Evolutionary conservation across 2,329 filamentous ascomycete genomes (phyloP).

Genomic region (Capronia epimyces): DNA sequence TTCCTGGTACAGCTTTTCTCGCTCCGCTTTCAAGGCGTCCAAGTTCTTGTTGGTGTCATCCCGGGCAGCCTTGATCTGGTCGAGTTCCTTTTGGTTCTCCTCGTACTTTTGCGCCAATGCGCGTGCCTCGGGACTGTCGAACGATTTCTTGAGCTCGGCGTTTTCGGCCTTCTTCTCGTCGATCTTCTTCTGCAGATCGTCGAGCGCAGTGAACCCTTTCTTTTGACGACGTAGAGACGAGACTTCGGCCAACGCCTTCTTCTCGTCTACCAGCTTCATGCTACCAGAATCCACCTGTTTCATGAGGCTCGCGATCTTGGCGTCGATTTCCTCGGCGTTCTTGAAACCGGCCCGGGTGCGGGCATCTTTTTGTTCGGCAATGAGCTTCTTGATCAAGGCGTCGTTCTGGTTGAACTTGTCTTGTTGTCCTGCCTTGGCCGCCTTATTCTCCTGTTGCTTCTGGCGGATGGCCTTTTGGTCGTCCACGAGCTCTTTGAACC

Average conservation of each 20-base stretch:
- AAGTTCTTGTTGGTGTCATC: conserved; percentile 86
- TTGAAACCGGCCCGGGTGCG: conserved; percentile 79
- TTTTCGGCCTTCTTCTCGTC: conserved; percentile 82
- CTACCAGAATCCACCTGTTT: conserved; percentile 79
- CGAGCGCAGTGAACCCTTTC: conserved; percentile 84
- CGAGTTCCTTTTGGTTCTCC: conserved; percentile 79
- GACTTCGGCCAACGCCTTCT: conserved; percentile 82
- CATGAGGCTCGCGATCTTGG: conserved; percentile 72
- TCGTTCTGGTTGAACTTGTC: conserved; percentile 92
- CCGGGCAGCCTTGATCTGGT: conserved; percentile 85
- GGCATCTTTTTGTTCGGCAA: conserved; percentile 80
- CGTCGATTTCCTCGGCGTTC: conserved; percentile 79
- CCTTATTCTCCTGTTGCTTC: conserved; percentile 84
- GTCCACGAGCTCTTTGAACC: conserved; percentile 62
- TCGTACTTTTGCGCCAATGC: conserved; percentile 81
- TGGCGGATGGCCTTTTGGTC: conserved; percentile 78
- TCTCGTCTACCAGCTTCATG: conserved; percentile 96
- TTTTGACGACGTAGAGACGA: conserved; percentile 77
- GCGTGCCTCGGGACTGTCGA: conserved; percentile 88
- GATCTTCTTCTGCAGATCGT: conserved; percentile 81
- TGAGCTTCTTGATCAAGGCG: conserved; percentile 76
- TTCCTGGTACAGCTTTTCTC: conserved; percentile 72
- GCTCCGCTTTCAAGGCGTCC: conserved; percentile 76
- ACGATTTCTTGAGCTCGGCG: conserved; percentile 76
- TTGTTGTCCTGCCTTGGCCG: conserved; percentile 67